These are phyloP conservation scores for Boletus vermiculosoides DNA, from an alignment of 768 basidiomycete species.

Conservation along the genomic window DNA sequence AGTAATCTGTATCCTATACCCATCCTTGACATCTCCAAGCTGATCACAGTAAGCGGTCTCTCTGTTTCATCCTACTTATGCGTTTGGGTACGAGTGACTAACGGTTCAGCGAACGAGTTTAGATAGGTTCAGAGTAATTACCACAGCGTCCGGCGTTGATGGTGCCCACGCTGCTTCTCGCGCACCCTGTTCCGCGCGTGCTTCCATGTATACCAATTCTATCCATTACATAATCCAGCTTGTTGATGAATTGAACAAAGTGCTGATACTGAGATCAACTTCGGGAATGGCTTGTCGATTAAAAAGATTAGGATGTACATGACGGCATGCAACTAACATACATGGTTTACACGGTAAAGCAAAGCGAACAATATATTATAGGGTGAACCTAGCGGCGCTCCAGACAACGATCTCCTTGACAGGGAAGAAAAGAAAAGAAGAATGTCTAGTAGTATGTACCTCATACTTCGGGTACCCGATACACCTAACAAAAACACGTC, in stretches of 20 bases:
- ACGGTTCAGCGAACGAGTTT: constrained; percentile 3
- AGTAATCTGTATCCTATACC: constrained; percentile 23
- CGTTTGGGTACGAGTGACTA: constrained; percentile 8
- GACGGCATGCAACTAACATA: not conserved
- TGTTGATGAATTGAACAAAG: not conserved
- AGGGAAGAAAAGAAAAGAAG: too few species aligned
- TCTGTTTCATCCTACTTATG: not conserved
- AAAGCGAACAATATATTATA: not conserved
- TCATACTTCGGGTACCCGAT: too few species aligned
- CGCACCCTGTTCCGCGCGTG: not conserved
- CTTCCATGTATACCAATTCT: constrained; percentile 10
- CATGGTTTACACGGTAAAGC: not conserved
- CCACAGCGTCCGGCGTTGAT: not conserved
- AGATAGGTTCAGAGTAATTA: constrained; percentile 1
- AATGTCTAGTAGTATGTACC: too few species aligned
- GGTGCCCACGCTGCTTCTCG: not conserved
- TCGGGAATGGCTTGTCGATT: not conserved
- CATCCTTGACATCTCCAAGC: not conserved
- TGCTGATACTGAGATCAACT: not conserved
- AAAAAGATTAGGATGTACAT: too few species aligned
- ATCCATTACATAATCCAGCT: constrained; percentile 2
- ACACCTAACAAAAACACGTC: too few species aligned
- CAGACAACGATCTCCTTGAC: not conserved
- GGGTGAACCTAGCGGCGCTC: not conserved
- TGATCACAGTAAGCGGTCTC: constrained; percentile 15